phyloP scores from a whole-genome alignment of 768 basidiomycete species.

The Russula abietina region DNA sequence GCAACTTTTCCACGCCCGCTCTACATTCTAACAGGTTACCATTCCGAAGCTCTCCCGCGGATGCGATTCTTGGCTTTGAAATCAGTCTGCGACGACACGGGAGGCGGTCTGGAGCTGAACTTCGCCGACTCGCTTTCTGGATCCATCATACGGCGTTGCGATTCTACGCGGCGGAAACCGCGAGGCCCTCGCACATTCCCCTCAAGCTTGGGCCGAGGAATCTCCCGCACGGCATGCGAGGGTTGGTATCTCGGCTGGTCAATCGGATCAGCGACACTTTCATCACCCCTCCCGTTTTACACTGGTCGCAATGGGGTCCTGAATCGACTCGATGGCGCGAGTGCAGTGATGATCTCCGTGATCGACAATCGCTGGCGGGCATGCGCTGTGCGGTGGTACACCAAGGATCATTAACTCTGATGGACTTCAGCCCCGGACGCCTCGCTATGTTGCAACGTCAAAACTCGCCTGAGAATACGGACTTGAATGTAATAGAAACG shows the following conservation, averaged over 20 bases:
- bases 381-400: slow-evolving; percentile 18
- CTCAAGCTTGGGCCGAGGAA: background rate
- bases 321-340: slow-evolving; percentile 18
- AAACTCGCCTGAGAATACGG: background rate
- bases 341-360: slow-evolving; percentile 9
- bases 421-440: slow-evolving; percentile 20
- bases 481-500: background rate
- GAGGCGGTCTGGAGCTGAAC: slow-evolving; percentile 1
- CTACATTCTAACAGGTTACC: slow-evolving; percentile 9
- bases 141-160: slow-evolving; percentile 5
- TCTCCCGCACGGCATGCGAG: background rate
- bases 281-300: background rate
- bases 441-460: slow-evolving; percentile 1
- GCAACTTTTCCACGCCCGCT: background rate
- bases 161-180: slow-evolving; percentile 4
- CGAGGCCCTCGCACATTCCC: background rate
- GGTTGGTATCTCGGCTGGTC: slow-evolving; percentile 3
- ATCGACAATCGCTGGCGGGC: slow-evolving; percentile 17
- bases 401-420: slow-evolving; percentile 9
- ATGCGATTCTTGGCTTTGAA: slow-evolving; percentile 17
- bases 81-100: slow-evolving; percentile 8
- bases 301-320: slow-evolving; percentile 18
- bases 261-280: slow-evolving; percentile 1
- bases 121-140: slow-evolving; percentile 16
- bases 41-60: slow-evolving; percentile 11